A percentile compares a stretch with the other conserved stretches of the same genome.
Evolutionary conservation across 768 basidiomycete species (phyloP).

Genomic region (Leccinum sublutescens): DNA sequence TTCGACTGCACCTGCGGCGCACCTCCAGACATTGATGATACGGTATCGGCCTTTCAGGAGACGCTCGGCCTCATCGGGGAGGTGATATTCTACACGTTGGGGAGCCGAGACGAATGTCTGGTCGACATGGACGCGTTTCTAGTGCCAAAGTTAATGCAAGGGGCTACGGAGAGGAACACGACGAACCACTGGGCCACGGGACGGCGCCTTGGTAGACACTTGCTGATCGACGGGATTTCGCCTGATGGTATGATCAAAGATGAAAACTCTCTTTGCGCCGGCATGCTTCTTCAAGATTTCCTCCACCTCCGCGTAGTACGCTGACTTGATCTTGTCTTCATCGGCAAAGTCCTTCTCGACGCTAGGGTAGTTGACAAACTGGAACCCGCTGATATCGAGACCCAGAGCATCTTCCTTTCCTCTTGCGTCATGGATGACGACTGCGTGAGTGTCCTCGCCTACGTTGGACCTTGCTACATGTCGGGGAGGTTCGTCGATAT

Average conservation of each 20-base stretch:
- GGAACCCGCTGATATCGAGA: constrained; percentile 48
- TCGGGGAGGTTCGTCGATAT: constrained; percentile 30
- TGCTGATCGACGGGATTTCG: constrained; percentile 14
- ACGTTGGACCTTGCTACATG: constrained; percentile 32
- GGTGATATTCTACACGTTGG: background rate
- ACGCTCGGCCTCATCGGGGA: background rate
- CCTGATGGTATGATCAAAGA: constrained; percentile 48
- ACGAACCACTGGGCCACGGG: constrained; percentile 37
- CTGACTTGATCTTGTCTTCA: constrained; percentile 36
- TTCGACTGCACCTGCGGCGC: background rate
- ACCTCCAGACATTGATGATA: constrained; percentile 49
- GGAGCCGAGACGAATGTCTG: background rate
- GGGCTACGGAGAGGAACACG: constrained; percentile 2
- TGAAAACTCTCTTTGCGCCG: constrained; percentile 39
- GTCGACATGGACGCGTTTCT: background rate
- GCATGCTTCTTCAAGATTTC: constrained; percentile 40
- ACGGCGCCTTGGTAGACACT: background rate
- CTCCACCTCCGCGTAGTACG: constrained; percentile 44
- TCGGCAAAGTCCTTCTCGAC: constrained; percentile 39
- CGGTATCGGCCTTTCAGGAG: constrained; percentile 35
- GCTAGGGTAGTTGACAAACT: constrained; percentile 34
- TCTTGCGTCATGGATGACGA: constrained; percentile 33
- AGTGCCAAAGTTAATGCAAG: background rate
- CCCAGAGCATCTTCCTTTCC: constrained; percentile 28
- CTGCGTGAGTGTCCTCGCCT: constrained; percentile 17